Evolutionary conservation across 2,329 filamentous ascomycete genomes (phyloP).

Genomic region (Colletotrichum trifolii): DNA sequence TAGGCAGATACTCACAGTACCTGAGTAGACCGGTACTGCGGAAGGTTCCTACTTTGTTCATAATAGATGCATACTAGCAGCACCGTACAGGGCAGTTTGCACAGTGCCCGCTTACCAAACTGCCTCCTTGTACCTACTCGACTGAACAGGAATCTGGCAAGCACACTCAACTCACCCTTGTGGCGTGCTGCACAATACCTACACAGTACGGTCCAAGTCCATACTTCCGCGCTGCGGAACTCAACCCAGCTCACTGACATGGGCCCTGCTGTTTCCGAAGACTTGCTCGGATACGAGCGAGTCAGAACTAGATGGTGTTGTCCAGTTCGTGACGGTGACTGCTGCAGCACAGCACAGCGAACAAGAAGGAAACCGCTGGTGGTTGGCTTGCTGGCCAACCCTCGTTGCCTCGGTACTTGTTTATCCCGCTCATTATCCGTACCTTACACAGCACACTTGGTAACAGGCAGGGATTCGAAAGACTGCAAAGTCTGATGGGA

Average conservation of each 20-base stretch:
- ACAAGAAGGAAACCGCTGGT: not conserved
- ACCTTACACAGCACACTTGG: not conserved
- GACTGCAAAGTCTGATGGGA: too few species aligned
- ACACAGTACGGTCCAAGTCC: not conserved
- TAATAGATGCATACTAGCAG: too few species aligned
- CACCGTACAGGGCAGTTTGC: too few species aligned
- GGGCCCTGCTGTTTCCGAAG: slow-evolving; percentile 31
- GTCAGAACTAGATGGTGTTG: slow-evolving; percentile 28
- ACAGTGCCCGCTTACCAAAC: too few species aligned
- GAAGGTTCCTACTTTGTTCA: too few species aligned
- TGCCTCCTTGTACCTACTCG: too few species aligned
- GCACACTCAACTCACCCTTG: too few species aligned
- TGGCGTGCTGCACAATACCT: too few species aligned
- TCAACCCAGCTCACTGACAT: slow-evolving; percentile 7
- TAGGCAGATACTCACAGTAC: too few species aligned
- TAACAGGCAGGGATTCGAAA: slow-evolving; percentile 16
- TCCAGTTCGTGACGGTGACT: slow-evolving; percentile 18
- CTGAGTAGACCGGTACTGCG: too few species aligned
- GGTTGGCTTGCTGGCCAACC: slow-evolving; percentile 7
- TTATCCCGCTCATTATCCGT: slow-evolving; percentile 1
- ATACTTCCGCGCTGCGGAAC: slow-evolving; percentile 26
- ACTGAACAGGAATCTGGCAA: too few species aligned
- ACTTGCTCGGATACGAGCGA: slow-evolving; percentile 33
- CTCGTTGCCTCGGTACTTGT: not conserved
- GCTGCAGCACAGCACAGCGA: not conserved